These are phyloP conservation scores for Rhazya stricta DNA, from an alignment of 257 asterid genomes.

Conservation along the genomic window DNA sequence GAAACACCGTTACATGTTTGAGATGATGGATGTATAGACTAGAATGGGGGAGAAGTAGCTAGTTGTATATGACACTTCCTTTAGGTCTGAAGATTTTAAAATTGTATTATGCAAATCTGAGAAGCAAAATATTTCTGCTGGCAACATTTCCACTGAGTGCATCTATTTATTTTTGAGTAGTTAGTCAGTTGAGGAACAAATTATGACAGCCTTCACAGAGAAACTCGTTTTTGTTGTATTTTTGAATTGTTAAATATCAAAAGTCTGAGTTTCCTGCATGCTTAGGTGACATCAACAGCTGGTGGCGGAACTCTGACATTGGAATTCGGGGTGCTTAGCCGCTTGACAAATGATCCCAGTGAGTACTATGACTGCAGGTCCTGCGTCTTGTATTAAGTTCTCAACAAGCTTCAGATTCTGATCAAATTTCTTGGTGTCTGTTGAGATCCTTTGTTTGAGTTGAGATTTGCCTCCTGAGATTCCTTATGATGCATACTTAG, in stretches of 20 bases:
- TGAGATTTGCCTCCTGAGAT: neutral
- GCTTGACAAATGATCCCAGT: slow-evolving; percentile 88
- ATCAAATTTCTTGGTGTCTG: neutral
- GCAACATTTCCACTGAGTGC: neutral
- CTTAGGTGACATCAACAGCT: slow-evolving; percentile 94
- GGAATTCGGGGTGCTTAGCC: slow-evolving; percentile 97
- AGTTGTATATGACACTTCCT: neutral
- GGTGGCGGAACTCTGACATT: slow-evolving; percentile 98
- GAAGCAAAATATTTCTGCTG: neutral
- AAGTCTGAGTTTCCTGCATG: slow-evolving; percentile 15
- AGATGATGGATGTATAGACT: neutral
- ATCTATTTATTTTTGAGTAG: neutral
- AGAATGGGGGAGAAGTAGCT: neutral
- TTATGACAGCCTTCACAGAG: neutral
- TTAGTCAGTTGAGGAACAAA: neutral
- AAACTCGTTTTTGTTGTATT: neutral
- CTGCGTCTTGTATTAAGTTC: slow-evolving; percentile 4
- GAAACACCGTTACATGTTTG: too few species aligned
- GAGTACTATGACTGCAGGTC: slow-evolving; percentile 22
- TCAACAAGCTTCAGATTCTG: neutral
- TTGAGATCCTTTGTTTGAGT: neutral
- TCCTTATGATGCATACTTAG: neutral
- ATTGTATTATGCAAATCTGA: neutral
- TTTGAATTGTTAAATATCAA: neutral
- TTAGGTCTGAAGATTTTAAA: neutral